Conservation (phyloP, 2,329 filamentous ascomycete species). For the Neurospora crassa region DNA sequence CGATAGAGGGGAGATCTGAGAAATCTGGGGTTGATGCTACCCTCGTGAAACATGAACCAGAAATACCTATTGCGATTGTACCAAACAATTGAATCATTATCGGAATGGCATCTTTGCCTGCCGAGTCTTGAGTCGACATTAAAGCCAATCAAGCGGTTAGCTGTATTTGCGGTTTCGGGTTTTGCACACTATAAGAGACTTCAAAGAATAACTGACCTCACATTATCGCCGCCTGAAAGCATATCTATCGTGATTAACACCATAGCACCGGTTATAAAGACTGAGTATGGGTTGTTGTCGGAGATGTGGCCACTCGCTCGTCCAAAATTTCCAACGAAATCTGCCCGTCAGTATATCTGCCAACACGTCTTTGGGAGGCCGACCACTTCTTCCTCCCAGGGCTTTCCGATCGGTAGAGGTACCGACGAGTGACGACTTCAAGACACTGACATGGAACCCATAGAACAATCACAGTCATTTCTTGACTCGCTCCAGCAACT, state of each 20-base stretch:
- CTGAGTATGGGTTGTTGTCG: too few species aligned
- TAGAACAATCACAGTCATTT: neutral
- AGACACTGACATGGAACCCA: neutral
- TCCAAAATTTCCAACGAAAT: neutral
- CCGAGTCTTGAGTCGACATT: neutral
- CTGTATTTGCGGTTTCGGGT: neutral
- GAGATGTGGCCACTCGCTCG: too few species aligned
- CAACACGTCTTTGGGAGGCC: neutral
- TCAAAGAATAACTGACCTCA: too few species aligned
- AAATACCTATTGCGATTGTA: neutral
- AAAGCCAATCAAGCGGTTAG: neutral
- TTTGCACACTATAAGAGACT: too few species aligned
- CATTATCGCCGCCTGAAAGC: too few species aligned
- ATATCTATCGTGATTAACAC: too few species aligned
- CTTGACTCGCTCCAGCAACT: too few species aligned
- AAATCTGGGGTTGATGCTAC: neutral
- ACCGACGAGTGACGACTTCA: neutral
- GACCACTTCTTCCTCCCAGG: neutral
- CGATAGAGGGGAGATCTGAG: neutral
- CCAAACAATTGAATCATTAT: neutral
- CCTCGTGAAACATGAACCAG: neutral
- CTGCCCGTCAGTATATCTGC: neutral
- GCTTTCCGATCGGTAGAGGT: neutral
- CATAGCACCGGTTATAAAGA: too few species aligned
- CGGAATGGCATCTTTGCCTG: neutral